Conservation (phyloP, 2,329 filamentous ascomycete species). For the Colletotrichum salicis region DNA sequence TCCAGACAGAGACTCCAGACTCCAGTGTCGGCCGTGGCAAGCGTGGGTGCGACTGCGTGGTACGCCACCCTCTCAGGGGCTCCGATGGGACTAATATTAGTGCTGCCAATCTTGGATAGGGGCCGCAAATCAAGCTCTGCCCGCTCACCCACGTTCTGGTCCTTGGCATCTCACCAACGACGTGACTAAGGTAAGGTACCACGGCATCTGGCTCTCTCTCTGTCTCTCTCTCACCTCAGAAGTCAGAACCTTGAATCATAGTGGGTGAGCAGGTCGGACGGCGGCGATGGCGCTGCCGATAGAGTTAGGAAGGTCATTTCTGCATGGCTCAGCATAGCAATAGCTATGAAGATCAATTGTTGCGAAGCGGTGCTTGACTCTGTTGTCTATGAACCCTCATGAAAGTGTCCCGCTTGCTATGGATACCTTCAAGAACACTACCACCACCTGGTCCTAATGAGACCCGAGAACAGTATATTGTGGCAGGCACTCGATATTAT, state of each 20-base stretch:
- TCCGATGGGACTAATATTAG: constrained; percentile 35
- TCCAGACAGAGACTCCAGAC: not conserved
- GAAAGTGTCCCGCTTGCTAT: not conserved
- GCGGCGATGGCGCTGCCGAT: not conserved
- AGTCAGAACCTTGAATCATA: not conserved
- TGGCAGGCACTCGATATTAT: not conserved
- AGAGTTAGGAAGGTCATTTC: not conserved
- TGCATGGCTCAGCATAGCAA: not conserved
- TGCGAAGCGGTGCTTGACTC: not conserved
- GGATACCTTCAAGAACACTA: not conserved
- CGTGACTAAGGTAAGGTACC: constrained; percentile 1
- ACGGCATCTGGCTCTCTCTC: not conserved
- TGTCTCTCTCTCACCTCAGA: not conserved
- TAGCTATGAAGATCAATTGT: not conserved
- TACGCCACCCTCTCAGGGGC: constrained; percentile 35
- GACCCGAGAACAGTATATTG: not conserved
- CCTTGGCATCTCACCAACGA: constrained; percentile 32
- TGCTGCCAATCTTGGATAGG: constrained; percentile 33
- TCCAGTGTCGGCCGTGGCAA: not conserved
- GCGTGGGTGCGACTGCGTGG: not conserved
- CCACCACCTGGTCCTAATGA: not conserved
- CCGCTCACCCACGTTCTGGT: constrained; percentile 29
- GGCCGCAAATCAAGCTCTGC: constrained; percentile 36
- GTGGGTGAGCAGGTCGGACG: not conserved
- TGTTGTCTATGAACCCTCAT: not conserved